Evolutionary conservation across 2,329 filamentous ascomycete species (phyloP).

Genomic region (Rachicladosporium sp.): DNA sequence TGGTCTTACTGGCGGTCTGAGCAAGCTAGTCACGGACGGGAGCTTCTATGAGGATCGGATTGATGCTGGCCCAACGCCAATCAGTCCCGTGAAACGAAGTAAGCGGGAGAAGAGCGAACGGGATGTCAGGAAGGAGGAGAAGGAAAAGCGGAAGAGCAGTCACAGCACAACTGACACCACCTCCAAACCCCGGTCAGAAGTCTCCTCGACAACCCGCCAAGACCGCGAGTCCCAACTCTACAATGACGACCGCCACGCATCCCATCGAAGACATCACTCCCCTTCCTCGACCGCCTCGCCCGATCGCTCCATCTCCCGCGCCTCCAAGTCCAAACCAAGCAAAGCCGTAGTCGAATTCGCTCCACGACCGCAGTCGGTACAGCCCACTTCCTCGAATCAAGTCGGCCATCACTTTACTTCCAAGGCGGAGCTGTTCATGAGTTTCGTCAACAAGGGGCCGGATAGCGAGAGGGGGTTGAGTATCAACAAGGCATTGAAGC

Average conservation of each 20-base stretch:
- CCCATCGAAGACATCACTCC: constrained; percentile 22
- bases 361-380: constrained; percentile 22
- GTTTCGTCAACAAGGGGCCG: constrained; percentile 72
- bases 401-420: constrained; percentile 47
- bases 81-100: constrained; percentile 41
- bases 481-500: constrained; percentile 83
- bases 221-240: too few relatives aligned
- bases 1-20: constrained; percentile 74
- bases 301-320: constrained; percentile 21
- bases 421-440: constrained; percentile 61
- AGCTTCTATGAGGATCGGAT: constrained; percentile 36
- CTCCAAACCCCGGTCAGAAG: constrained; percentile 12
- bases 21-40: constrained; percentile 54
- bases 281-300: constrained; percentile 23
- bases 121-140: background rate
- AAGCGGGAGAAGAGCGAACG: constrained; percentile 13
- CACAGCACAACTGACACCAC: constrained; percentile 13
- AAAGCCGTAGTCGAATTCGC: constrained; percentile 37
- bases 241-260: constrained; percentile 14
- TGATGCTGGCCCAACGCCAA: constrained; percentile 48
- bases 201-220: constrained; percentile 9
- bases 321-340: constrained; percentile 30
- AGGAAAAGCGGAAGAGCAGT: constrained; percentile 17
- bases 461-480: constrained; percentile 77
- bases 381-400: constrained; percentile 31